Percentiles rank a stretch among this genome's conserved stretches.
These are phyloP conservation scores for Coemansia sp. DNA, from an alignment of 192 early-diverging fungal species.

Conservation along the genomic window DNA sequence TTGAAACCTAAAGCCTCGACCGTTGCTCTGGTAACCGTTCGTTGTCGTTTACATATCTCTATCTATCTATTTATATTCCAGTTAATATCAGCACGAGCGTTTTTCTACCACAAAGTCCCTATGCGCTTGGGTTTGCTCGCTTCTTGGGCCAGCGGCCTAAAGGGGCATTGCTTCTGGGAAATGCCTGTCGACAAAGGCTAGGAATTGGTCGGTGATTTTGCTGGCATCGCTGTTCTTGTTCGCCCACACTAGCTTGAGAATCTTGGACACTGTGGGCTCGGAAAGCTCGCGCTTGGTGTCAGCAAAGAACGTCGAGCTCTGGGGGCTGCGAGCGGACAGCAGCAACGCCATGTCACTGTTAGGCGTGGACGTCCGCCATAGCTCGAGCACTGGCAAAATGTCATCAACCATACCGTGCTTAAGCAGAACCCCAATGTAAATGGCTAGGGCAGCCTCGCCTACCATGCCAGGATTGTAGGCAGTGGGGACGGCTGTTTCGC, in stretches of 20 bases:
- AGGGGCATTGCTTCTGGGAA: constrained; percentile 39
- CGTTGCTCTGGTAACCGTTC: too few relatives aligned
- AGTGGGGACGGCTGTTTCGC: too few relatives aligned
- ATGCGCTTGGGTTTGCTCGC: background rate
- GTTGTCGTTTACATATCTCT: too few relatives aligned
- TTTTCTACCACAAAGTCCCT: too few relatives aligned
- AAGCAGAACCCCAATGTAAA: constrained; percentile 33
- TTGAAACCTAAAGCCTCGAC: too few relatives aligned
- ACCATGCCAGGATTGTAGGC: constrained; percentile 13
- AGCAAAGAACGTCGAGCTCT: background rate
- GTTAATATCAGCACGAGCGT: too few relatives aligned
- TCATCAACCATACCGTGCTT: constrained; percentile 22
- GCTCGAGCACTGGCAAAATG: constrained; percentile 14
- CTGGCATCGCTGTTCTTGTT: constrained; percentile 8
- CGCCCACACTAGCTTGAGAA: constrained; percentile 11
- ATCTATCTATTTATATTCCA: too few relatives aligned
- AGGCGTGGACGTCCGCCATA: constrained; percentile 7
- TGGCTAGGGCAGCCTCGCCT: constrained; percentile 18
- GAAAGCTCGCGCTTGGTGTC: constrained; percentile 9
- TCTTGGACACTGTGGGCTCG: constrained; percentile 11
- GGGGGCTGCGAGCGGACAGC: background rate
- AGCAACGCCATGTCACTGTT: background rate
- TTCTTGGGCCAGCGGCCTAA: too few relatives aligned
- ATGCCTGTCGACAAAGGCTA: constrained; percentile 25
- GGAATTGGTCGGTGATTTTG: constrained; percentile 9